A percentile compares a stretch with the other conserved stretches of the same genome.
Evolutionary conservation across 1,284 basidiomycete genomes (phyloP).

Genomic region (Ceratobasidium sp.): DNA sequence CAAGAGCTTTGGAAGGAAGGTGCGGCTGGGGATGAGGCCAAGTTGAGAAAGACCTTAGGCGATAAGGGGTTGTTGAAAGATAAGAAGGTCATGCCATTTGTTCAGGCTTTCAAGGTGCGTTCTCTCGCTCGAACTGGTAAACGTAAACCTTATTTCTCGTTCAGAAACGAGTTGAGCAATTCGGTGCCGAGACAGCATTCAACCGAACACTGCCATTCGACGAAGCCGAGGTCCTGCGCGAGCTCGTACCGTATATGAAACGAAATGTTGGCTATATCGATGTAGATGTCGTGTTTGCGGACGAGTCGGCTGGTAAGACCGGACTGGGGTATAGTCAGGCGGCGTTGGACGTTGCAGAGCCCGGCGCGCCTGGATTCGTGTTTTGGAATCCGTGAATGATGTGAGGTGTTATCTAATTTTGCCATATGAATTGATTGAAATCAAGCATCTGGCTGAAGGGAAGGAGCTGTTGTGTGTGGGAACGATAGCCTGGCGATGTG

Average conservation of each 20-base stretch:
- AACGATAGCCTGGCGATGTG: no score
- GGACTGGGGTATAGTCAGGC: slow-evolving; percentile 71
- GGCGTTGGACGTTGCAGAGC: slow-evolving; percentile 87
- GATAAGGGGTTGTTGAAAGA: slow-evolving; percentile 92
- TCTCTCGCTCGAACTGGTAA: no score
- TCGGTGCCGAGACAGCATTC: slow-evolving; percentile 86
- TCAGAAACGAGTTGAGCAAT: slow-evolving; percentile 87
- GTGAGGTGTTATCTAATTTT: neutral
- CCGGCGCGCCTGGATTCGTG: slow-evolving; percentile 86
- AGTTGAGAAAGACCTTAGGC: slow-evolving; percentile 78
- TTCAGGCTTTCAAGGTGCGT: slow-evolving; percentile 88
- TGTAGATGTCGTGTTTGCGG: slow-evolving; percentile 77
- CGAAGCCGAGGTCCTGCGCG: slow-evolving; percentile 81
- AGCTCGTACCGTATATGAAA: slow-evolving; percentile 86
- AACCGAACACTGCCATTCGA: slow-evolving; percentile 89
- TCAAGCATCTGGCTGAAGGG: no score
- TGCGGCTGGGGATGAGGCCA: slow-evolving; percentile 85
- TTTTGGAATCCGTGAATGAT: slow-evolving; percentile 69
- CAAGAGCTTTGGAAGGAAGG: slow-evolving; percentile 74
- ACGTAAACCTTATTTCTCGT: neutral
- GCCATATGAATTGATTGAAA: no score
- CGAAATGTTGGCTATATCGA: slow-evolving; percentile 82
- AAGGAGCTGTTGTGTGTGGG: no score
- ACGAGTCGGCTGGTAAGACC: slow-evolving; percentile 73
- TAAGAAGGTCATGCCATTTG: slow-evolving; percentile 96